Evolutionary conservation across 2,329 filamentous ascomycete genomes (phyloP), one percentile per base, ranked within the genome.

Genomic region (Monosporascus sp.): DNA sequence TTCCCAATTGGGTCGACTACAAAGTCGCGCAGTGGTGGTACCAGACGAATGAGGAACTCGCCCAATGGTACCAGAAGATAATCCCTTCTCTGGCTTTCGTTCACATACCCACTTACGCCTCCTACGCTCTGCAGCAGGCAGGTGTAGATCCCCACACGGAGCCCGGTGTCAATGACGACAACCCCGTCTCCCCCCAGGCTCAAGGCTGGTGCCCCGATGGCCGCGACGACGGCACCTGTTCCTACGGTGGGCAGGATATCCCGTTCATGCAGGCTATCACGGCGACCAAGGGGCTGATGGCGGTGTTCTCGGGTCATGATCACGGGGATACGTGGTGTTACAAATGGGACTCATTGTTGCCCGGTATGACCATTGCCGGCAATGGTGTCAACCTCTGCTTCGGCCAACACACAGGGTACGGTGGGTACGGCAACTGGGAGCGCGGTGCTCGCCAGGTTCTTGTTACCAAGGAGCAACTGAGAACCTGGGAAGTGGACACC

Each of bases 391-490:
- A 60, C 45, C 59, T 80, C 9, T 80, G 77, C 59, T 88, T 86
- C 61, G 83, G 83, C 5, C 81, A 87, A 58, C 85, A 86, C 59
- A 79, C 82, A 0, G 86, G 87, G 0, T 89, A 89, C 52, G 87
- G 86, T 0, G 86, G 87, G 0, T 89, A 89, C 59, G 83, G 85
- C 0, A 73, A 74, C 46, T 87, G 81, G 80, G 77, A 78, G 9
- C 78, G 86, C 0, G 86, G 86, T 1, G 76, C 77, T 5, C 73
- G 83, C 1, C 79, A 86, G 59, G 69, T 87, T 14, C 59, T 74
- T 2, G 58, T 86, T 1, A 69, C 74, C 2, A 70, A 79, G 41
- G 63, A 70, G 1, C 66, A 66, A 22, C 61, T 82, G 17, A 60
- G 61, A 6, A 52, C 60, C 44, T 59, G 70, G 20, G 73, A 74